These are phyloP conservation scores for Mycosphaerella arachidis DNA, from an alignment of 2,329 filamentous ascomycete species.

Conservation along the genomic window DNA sequence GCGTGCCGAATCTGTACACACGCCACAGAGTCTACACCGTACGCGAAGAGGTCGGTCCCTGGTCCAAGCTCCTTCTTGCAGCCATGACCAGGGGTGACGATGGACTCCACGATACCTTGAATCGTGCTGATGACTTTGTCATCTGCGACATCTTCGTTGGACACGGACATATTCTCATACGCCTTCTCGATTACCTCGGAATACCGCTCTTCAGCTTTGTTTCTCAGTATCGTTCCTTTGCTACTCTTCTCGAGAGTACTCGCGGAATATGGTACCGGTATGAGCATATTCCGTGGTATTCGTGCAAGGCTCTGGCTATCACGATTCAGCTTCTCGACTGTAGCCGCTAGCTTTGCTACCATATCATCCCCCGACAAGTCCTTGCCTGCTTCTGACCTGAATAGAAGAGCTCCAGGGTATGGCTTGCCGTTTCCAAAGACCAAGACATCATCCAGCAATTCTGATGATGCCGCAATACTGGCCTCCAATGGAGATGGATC, in stretches of 20 bases:
- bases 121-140: slow-evolving; percentile 34
- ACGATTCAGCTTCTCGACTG: slow-evolving; percentile 46
- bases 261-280: slow-evolving; percentile 39
- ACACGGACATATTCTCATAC: slow-evolving; percentile 36
- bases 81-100: slow-evolving; percentile 10
- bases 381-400: slow-evolving; percentile 37
- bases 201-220: slow-evolving; percentile 50
- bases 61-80: slow-evolving; percentile 1
- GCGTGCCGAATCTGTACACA: slow-evolving; percentile 50
- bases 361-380: slow-evolving; percentile 36
- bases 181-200: slow-evolving; percentile 43
- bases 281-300: slow-evolving; percentile 49
- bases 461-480: slow-evolving; percentile 44
- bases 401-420: slow-evolving; percentile 55
- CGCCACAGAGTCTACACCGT: slow-evolving; percentile 58
- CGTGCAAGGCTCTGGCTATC: slow-evolving; percentile 49
- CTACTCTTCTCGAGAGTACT: slow-evolving; percentile 54
- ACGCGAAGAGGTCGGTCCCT: slow-evolving; percentile 51
- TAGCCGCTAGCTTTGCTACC: slow-evolving; percentile 40
- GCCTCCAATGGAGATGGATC: slow-evolving; percentile 60
- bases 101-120: slow-evolving; percentile 23
- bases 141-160: slow-evolving; percentile 28
- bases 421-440: slow-evolving; percentile 58
- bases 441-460: slow-evolving; percentile 50
- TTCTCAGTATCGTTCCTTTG: slow-evolving; percentile 57